Evolutionary conservation across 768 basidiomycete genomes (phyloP).

Genomic region (Amanita molliuscula): DNA sequence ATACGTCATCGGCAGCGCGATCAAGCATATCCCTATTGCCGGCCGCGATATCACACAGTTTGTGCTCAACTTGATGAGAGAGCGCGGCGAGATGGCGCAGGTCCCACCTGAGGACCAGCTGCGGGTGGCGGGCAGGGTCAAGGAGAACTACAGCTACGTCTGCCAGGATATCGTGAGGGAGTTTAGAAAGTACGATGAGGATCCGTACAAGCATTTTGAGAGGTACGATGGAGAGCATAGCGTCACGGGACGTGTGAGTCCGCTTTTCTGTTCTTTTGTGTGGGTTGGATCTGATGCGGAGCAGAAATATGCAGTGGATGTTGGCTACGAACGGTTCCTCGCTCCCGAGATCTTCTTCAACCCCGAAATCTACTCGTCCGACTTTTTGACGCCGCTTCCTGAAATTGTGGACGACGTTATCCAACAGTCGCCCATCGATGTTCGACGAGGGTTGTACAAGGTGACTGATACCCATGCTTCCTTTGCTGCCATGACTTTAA

Average conservation of each 20-base stretch:
- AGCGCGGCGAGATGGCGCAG: constrained; percentile 83
- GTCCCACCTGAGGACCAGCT: constrained; percentile 96
- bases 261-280: not conserved
- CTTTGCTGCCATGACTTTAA: not conserved
- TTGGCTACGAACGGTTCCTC: constrained; percentile 98
- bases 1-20: constrained; percentile 97
- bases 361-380: constrained; percentile 96
- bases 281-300: not conserved
- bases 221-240: constrained; percentile 89
- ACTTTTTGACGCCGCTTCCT: constrained; percentile 93
- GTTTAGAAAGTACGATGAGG: constrained; percentile 95
- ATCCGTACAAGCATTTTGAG: constrained; percentile 92
- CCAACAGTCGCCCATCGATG: constrained; percentile 93
- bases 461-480: constrained; percentile 22
- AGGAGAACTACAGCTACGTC: constrained; percentile 97
- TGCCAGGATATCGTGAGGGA: constrained; percentile 99
- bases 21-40: constrained; percentile 98
- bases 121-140: constrained; percentile 84
- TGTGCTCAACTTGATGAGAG: constrained; percentile 90
- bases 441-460: constrained; percentile 94
- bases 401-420: constrained; percentile 96
- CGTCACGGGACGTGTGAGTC: constrained; percentile 78
- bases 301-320: constrained; percentile 88
- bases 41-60: constrained; percentile 97
- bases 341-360: constrained; percentile 99